Evolutionary conservation across 352 stramenopile genomes (phyloP).

Genomic region (Elongisporangium undulatum): DNA sequence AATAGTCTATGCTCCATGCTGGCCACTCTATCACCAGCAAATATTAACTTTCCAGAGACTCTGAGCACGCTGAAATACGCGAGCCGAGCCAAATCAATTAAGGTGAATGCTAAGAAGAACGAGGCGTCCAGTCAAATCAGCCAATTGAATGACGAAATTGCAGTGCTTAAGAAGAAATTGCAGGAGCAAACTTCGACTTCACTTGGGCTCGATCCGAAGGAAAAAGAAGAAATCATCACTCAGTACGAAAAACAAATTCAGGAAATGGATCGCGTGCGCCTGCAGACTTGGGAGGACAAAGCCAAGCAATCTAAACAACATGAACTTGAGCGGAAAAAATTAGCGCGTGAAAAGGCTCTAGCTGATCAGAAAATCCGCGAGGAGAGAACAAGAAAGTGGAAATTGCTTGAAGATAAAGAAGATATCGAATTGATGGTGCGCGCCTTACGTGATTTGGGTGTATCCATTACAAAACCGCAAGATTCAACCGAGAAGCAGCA

Average conservation of each 20-base stretch:
- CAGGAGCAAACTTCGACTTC: constrained; percentile 63
- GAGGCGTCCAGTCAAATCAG: constrained; percentile 89
- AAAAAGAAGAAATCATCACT: constrained; percentile 86
- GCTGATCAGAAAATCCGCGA: constrained; percentile 78
- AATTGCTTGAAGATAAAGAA: constrained; percentile 77
- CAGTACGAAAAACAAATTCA: constrained; percentile 88
- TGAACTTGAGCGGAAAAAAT: constrained; percentile 76
- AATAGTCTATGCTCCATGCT: constrained; percentile 96
- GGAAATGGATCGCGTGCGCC: constrained; percentile 80
- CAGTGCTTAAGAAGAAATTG: constrained; percentile 83
- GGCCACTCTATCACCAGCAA: constrained; percentile 91
- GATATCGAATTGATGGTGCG: constrained; percentile 80
- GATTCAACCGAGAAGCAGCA: neutral
- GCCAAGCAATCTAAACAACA: constrained; percentile 82
- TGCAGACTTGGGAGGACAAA: constrained; percentile 89
- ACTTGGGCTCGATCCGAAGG: constrained; percentile 69
- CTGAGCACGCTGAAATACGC: constrained; percentile 96
- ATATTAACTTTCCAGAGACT: constrained; percentile 95
- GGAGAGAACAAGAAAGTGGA: constrained; percentile 82
- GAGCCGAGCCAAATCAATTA: constrained; percentile 93
- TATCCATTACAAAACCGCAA: neutral
- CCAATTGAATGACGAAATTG: constrained; percentile 89
- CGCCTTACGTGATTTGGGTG: constrained; percentile 51
- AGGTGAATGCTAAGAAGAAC: constrained; percentile 92
- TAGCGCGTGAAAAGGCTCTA: constrained; percentile 73